Evolutionary conservation across 2,329 filamentous ascomycete species (phyloP), one percentile per base, ranked within the genome.

Genomic region (Fusarium sp.): DNA sequence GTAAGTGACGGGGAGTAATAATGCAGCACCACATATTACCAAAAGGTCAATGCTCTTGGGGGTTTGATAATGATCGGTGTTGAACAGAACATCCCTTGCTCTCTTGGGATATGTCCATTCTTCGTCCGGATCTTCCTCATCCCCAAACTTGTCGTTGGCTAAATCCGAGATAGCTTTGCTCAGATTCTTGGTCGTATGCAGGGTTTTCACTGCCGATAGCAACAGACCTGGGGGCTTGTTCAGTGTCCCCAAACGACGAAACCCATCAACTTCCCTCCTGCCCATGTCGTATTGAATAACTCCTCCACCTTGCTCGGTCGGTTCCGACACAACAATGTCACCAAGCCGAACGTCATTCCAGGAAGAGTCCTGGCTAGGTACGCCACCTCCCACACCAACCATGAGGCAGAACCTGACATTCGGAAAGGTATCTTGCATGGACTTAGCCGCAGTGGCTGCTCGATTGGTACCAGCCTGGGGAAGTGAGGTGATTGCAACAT

Each of bases 221-320:
- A 38, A 18, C 4, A 38, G 32, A 6, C 16, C 16, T 0, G 72
- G 73, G 1, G 74, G 70, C 8, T 13, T 55, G n/a, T 67, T 65
- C 0, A 73, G 49, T 5, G 41, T 45, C 6, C 62, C 64, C n/a
- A 45, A 59, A 6, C n/a, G 47, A 13, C 18, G 9, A 30, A 49
- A 38, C 9, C 29, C 47, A 18, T 18, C 20, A 8, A 15, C 9
- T 5, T 22, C 12, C 10, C 12, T 18, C 5, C 5, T 49, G 5
- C 47, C 47, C 13, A 34, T 12, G 29, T 38, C 47, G 12, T 34
- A 49, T 38, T 49, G 47, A 15, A 49, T 24, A 4, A 49, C 47
- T 3, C 46, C 46, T 1, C 25, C 25, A 4, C n/a, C 9, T 10
- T 30, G 13, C 3, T 15, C n/a, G 0, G 10, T 18, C 3, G 30